Conservation (phyloP, 2,329 filamentous ascomycete species). For the Neofusicoccum sp. region DNA sequence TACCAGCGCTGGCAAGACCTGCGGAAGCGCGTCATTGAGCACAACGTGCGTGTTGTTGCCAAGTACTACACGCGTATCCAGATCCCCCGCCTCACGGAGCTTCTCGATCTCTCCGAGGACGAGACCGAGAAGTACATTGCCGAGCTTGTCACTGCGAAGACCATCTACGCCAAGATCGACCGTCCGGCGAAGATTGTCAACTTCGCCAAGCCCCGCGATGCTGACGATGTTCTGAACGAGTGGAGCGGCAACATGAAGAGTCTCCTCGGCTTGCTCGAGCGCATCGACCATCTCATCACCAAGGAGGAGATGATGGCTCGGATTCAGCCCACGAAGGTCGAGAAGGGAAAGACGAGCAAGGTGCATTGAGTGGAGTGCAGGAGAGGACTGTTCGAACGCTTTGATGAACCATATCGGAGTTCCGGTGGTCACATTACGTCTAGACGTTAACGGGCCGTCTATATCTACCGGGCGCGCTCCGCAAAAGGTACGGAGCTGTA, state of each 20-base stretch:
- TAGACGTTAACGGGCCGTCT: slow-evolving; percentile 5
- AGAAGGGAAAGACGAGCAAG: slow-evolving; percentile 40
- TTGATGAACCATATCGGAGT: slow-evolving; percentile 8
- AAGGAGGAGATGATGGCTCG: slow-evolving; percentile 99
- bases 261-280: slow-evolving; percentile 76
- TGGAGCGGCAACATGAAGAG: slow-evolving; percentile 99
- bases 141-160: slow-evolving; percentile 94
- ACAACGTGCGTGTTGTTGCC: slow-evolving; percentile 95
- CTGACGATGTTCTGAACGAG: slow-evolving; percentile 94
- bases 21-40: slow-evolving; percentile 97
- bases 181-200: slow-evolving; percentile 86
- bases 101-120: slow-evolving; percentile 88
- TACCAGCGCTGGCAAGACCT: slow-evolving; percentile 88
- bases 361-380: slow-evolving; percentile 30
- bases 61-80: slow-evolving; percentile 99
- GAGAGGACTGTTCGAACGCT: background rate
- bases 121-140: slow-evolving; percentile 99
- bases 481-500: slow-evolving; percentile 12
- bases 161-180: slow-evolving; percentile 96
- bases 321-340: slow-evolving; percentile 47
- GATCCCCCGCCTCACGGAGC: slow-evolving; percentile 83
- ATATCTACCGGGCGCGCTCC: slow-evolving; percentile 1
- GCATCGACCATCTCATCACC: slow-evolving; percentile 96
- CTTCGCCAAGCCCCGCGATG: slow-evolving; percentile 91
- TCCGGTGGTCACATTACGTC: slow-evolving; percentile 11